Evolutionary conservation across 768 basidiomycete species (phyloP).

Genomic region (Boletus bicolor): DNA sequence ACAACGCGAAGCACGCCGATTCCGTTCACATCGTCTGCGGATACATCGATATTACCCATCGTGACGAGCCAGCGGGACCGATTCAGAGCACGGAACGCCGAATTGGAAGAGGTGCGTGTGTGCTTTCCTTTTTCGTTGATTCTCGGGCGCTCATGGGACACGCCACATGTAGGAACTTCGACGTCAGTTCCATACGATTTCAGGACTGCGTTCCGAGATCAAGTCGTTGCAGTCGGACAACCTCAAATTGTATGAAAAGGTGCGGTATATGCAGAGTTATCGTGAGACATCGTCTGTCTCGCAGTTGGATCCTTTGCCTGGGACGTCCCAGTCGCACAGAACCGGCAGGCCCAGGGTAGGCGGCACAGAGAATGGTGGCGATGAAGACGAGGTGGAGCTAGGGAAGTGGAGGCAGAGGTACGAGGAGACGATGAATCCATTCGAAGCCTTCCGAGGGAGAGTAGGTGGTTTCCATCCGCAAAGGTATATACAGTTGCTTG

Average conservation of each 20-base stretch:
- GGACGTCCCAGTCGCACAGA: slow-evolving; percentile 19
- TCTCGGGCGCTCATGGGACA: background rate
- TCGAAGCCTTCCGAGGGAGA: slow-evolving; percentile 93
- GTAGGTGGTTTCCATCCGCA: slow-evolving; percentile 46
- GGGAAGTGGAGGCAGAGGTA: slow-evolving; percentile 89
- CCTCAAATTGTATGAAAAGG: slow-evolving; percentile 97
- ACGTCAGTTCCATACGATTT: slow-evolving; percentile 92
- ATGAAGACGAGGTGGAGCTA: slow-evolving; percentile 59
- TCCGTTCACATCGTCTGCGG: slow-evolving; percentile 70
- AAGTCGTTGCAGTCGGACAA: slow-evolving; percentile 93
- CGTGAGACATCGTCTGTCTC: slow-evolving; percentile 67
- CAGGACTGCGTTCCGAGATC: slow-evolving; percentile 89
- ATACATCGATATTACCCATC: slow-evolving; percentile 96
- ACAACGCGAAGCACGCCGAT: slow-evolving; percentile 56
- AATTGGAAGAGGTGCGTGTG: slow-evolving; percentile 81
- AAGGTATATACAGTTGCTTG: background rate
- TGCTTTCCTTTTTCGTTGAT: background rate
- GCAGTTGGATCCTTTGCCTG: slow-evolving; percentile 67
- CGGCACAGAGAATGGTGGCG: slow-evolving; percentile 26
- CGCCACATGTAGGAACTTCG: slow-evolving; percentile 68
- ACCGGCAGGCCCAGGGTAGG: slow-evolving; percentile 1
- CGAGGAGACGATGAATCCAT: slow-evolving; percentile 97
- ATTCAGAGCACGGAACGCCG: slow-evolving; percentile 96
- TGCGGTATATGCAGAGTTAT: slow-evolving; percentile 97
- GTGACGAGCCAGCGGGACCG: slow-evolving; percentile 96